A percentile compares a stretch with the other conserved stretches of the same genome.
Evolutionary conservation across 768 basidiomycete species (phyloP).

Genomic region (Strobilomyces echinocephalus): DNA sequence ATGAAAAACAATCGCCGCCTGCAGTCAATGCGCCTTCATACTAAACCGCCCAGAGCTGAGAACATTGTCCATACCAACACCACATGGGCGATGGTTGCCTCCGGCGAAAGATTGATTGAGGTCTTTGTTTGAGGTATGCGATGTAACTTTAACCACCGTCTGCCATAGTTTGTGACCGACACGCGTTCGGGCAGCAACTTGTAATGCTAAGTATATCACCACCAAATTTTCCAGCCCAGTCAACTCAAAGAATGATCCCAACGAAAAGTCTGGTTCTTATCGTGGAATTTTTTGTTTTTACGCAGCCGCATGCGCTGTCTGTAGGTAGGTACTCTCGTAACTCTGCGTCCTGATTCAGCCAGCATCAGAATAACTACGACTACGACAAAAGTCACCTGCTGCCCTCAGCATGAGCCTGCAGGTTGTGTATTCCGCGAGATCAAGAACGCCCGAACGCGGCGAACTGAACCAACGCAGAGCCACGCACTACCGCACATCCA

Average conservation of each 20-base stretch:
- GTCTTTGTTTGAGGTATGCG: conserved; percentile 76
- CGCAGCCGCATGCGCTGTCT: conserved; percentile 45
- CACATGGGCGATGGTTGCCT: conserved; percentile 15
- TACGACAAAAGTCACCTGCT: conserved; percentile 36
- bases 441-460: conserved; percentile 40
- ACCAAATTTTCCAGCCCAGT: background rate
- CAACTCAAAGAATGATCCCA: conserved; percentile 18
- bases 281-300: conserved; percentile 18
- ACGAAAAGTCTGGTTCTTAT: conserved; percentile 10
- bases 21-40: background rate
- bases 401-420: conserved; percentile 44
- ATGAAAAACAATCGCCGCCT: conserved; percentile 3
- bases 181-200: background rate
- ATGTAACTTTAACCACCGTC: conserved; percentile 46
- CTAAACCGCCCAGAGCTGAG: conserved; percentile 22
- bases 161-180: conserved; percentile 56
- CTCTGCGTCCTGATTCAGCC: conserved; percentile 34
- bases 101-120: conserved; percentile 32
- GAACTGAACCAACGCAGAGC: conserved; percentile 46
- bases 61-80: conserved; percentile 15
- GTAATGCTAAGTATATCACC: background rate
- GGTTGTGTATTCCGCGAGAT: conserved; percentile 42
- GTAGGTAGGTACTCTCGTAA: conserved; percentile 49
- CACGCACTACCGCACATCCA: conserved; percentile 63
- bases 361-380: background rate